Conservation (phyloP, 768 basidiomycete genomes). For the Boletus tomentosulus region DNA sequence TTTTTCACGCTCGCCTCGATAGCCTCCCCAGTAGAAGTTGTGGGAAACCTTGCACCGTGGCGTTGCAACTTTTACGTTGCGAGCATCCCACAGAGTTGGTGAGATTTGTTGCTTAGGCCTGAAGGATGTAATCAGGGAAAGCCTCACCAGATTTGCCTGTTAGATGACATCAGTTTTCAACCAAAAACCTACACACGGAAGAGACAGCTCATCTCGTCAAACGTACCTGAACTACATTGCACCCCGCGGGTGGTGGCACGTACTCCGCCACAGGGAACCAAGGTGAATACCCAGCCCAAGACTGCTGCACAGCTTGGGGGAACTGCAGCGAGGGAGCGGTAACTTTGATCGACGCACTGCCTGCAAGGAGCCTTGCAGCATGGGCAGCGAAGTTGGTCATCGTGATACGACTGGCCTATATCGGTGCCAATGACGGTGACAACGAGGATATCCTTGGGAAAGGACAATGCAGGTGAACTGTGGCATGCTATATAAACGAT, state of each 20-base stretch:
- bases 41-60: slow-evolving; percentile 76
- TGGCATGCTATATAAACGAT: too few species aligned
- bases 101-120: background rate
- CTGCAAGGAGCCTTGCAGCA: background rate
- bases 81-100: background rate
- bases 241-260: slow-evolving; percentile 39
- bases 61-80: slow-evolving; percentile 54
- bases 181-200: too few species aligned
- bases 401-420: background rate
- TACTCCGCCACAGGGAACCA: slow-evolving; percentile 47
- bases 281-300: slow-evolving; percentile 60
- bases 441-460: background rate
- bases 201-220: background rate
- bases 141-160: slow-evolving; percentile 18
- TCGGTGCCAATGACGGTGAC: too few species aligned
- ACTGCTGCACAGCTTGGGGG: slow-evolving; percentile 16
- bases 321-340: slow-evolving; percentile 10
- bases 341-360: background rate
- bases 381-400: background rate
- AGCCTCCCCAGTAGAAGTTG: slow-evolving; percentile 35
- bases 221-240: slow-evolving; percentile 50
- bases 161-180: background rate
- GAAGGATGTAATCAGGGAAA: too few species aligned
- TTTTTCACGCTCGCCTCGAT: slow-evolving; percentile 50
- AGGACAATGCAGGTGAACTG: background rate